phyloP scores from a whole-genome alignment of 345 rosid genomes.

The Euphorbia tirucalli region DNA sequence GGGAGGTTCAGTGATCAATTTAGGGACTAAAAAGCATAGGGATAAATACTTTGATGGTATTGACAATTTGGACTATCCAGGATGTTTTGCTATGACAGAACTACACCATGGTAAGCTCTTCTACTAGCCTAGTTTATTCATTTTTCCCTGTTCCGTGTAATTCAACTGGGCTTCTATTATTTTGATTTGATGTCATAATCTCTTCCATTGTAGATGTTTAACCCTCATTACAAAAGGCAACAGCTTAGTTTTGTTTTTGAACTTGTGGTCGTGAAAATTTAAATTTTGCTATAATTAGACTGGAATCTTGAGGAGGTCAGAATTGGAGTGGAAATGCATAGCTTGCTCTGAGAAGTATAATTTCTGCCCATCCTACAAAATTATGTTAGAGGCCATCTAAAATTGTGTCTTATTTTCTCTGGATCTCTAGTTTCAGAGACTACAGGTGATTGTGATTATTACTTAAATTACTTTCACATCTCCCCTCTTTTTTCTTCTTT shows the following conservation, averaged over 20 bases:
- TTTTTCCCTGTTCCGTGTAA: neutral
- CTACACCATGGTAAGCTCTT: slow-evolving; percentile 81
- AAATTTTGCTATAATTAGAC: neutral
- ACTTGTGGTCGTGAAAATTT: neutral
- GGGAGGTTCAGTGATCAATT: slow-evolving; percentile 94
- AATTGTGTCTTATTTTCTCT: neutral
- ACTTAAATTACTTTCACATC: neutral
- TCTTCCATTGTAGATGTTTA: neutral
- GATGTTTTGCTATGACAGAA: slow-evolving; percentile 99
- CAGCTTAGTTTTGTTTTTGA: neutral
- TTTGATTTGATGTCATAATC: neutral
- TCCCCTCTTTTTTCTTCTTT: neutral
- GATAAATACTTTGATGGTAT: slow-evolving; percentile 85
- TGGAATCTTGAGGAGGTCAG: slow-evolving; percentile 7
- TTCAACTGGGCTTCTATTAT: neutral
- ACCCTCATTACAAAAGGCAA: neutral
- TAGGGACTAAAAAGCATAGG: slow-evolving; percentile 93
- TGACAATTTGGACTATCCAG: slow-evolving; percentile 78
- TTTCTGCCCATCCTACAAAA: neutral
- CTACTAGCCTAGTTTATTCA: neutral
- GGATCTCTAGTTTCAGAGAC: neutral
- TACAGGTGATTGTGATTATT: neutral
- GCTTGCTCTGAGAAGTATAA: neutral
- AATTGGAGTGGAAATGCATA: neutral
- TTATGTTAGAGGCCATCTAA: neutral